Conservation (phyloP, 345 rosid species). For the Citrus sinensis region DVS_A1.0 CM039169.1:31512001-31512500, state of each 20-base stretch:
- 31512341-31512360: neutral
- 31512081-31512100: slow-evolving; percentile 76
- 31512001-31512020: slow-evolving; percentile 10
- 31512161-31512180: neutral
- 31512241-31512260: neutral
- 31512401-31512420: neutral
- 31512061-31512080: slow-evolving; percentile 85
- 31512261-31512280: neutral
- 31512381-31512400: neutral
- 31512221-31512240: neutral
- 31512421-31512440: neutral
- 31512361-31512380: neutral
- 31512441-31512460: neutral
- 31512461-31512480: neutral
- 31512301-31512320: neutral
- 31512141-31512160: neutral
- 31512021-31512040: slow-evolving; percentile 93
- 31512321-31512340: neutral
- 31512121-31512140: neutral
- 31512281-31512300: neutral
- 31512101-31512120: neutral
- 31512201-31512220: neutral
- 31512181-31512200: neutral
- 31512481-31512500: neutral
- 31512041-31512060: slow-evolving; percentile 54